These are phyloP conservation scores for Pouteria glomerata DNA, from an alignment of 148 eudicot genomes.

Conservation along the genomic window DNA sequence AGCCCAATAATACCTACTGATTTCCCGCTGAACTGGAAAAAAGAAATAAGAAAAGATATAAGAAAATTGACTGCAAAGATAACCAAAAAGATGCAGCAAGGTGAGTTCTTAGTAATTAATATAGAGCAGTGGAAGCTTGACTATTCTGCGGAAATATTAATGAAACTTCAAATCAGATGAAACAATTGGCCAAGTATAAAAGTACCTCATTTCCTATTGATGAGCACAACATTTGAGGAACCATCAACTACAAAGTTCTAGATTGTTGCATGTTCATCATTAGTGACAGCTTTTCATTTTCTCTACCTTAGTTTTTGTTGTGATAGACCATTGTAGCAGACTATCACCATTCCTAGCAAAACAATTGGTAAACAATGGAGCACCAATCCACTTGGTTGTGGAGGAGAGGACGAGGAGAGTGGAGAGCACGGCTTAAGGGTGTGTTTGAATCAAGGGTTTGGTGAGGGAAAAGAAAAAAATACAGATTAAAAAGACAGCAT, in stretches of 20 bases:
- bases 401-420: too few relatives aligned
- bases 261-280: not conserved
- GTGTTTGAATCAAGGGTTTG: too few relatives aligned
- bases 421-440: too few relatives aligned
- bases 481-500: too few relatives aligned
- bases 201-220: not conserved
- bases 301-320: too few relatives aligned
- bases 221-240: not conserved
- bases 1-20: constrained; percentile 25
- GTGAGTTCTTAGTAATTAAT: not conserved
- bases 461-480: too few relatives aligned
- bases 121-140: not conserved
- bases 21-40: constrained; percentile 24
- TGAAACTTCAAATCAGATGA: not conserved
- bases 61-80: not conserved
- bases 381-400: too few relatives aligned
- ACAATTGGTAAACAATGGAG: too few relatives aligned
- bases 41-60: not conserved
- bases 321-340: not conserved
- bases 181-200: not conserved
- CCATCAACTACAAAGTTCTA: not conserved
- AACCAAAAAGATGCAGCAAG: not conserved
- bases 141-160: not conserved
- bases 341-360: not conserved
- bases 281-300: not conserved